A percentile compares a stretch with the other conserved stretches of the same genome.
Conservation (phyloP, 2,329 filamentous ascomycete species). For the Pestalotiopsis fici region DNA sequence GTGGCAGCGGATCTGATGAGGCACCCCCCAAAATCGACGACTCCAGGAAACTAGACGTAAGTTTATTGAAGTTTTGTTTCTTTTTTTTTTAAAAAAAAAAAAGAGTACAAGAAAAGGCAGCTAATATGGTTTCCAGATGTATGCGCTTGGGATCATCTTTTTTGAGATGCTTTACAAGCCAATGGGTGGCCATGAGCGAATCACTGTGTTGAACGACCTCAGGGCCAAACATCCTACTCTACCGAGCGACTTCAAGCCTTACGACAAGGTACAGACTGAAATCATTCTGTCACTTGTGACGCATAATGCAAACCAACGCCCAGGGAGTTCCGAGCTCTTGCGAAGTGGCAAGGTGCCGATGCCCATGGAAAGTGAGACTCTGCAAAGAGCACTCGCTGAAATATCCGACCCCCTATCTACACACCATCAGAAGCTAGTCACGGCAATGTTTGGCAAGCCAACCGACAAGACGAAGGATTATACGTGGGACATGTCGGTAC, state of each 20-base stretch:
- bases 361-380: conserved; percentile 90
- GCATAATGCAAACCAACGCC: conserved; percentile 80
- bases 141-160: conserved; percentile 94
- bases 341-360: conserved; percentile 85
- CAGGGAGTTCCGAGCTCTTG: conserved; percentile 79
- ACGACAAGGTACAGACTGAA: conserved; percentile 72
- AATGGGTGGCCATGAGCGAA: conserved; percentile 64
- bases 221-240: conserved; percentile 68
- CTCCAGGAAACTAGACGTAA: conserved; percentile 87
- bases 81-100: too few relatives aligned
- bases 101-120: conserved; percentile 5
- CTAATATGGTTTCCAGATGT: conserved; percentile 65
- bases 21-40: conserved; percentile 36
- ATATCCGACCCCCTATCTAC: conserved; percentile 81
- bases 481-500: conserved; percentile 70
- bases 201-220: conserved; percentile 65
- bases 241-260: conserved; percentile 70
- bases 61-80: too few relatives aligned
- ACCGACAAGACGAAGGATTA: conserved; percentile 80
- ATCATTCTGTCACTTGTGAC: conserved; percentile 81
- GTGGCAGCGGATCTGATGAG: conserved; percentile 2
- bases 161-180: conserved; percentile 90
- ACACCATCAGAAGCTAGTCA: conserved; percentile 87
- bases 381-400: conserved; percentile 78
- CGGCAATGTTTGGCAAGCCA: conserved; percentile 77